A percentile compares a stretch with the other conserved stretches of the same genome.
These are phyloP conservation scores for Neonectria sp. DNA, from an alignment of 2,329 filamentous ascomycete genomes.

Conservation along the genomic window DNA sequence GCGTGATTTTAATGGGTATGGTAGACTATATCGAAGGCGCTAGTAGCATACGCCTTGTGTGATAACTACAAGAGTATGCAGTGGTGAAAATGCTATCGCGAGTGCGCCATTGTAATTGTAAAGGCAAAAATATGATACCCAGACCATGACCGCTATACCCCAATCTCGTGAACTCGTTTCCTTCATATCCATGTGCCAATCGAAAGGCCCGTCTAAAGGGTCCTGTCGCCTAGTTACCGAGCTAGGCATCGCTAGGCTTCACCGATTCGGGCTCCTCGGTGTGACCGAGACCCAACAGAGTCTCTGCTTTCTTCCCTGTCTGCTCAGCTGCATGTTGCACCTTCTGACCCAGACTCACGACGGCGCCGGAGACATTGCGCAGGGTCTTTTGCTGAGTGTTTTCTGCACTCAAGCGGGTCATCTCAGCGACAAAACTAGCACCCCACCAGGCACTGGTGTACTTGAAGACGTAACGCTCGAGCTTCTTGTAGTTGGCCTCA, in stretches of 20 bases:
- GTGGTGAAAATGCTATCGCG: background rate
- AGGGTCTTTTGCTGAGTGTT: conserved; percentile 57
- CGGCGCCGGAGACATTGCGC: conserved; percentile 58
- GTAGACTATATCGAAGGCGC: background rate
- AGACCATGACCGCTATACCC: conserved; percentile 44
- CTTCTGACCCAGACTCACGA: conserved; percentile 52
- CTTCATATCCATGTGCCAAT: conserved; percentile 36
- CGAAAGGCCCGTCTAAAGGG: conserved; percentile 27
- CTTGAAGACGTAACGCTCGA: conserved; percentile 96
- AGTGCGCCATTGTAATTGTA: conserved; percentile 28
- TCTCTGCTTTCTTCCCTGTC: conserved; percentile 40
- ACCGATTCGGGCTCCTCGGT: conserved; percentile 37
- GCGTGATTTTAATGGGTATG: no score
- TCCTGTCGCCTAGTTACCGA: conserved; percentile 9
- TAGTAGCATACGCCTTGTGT: background rate
- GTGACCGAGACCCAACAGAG: conserved; percentile 31
- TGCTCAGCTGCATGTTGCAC: conserved; percentile 43
- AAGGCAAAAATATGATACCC: conserved; percentile 33
- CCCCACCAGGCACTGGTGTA: conserved; percentile 99
- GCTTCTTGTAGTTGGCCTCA: conserved; percentile 88
- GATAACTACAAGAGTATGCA: background rate
- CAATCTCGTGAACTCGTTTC: conserved; percentile 42
- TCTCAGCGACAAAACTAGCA: conserved; percentile 89
- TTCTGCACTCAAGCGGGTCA: conserved; percentile 69
- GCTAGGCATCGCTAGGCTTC: conserved; percentile 27